phyloP scores from a whole-genome alignment of 2,329 filamentous ascomycete genomes.

The Botrytis cinerea region DNA sequence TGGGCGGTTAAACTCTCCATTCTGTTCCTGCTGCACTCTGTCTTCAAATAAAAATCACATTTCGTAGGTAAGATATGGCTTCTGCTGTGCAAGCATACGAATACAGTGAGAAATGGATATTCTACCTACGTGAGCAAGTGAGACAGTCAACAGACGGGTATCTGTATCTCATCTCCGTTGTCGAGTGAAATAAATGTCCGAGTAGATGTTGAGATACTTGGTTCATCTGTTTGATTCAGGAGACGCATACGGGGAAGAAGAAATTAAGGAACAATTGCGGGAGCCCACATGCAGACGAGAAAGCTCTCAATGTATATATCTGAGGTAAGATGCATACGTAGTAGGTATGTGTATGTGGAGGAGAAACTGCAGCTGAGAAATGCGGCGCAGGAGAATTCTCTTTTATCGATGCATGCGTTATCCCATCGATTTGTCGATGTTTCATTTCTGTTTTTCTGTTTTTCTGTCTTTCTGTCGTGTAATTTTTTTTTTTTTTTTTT shows the following conservation, averaged over 20 bases:
- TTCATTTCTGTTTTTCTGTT: background rate
- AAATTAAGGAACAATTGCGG: background rate
- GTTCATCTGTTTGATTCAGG: background rate
- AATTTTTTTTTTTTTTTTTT: too few species aligned
- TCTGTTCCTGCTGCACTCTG: background rate
- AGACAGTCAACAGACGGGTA: background rate
- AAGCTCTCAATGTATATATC: background rate
- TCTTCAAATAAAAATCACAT: background rate
- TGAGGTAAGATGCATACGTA: background rate
- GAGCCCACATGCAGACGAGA: too few species aligned
- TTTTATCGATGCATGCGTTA: background rate
- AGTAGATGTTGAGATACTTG: background rate
- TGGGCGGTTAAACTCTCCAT: background rate
- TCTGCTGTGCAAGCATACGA: background rate
- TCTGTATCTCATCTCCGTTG: background rate
- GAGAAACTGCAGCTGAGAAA: background rate
- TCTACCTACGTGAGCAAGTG: background rate
- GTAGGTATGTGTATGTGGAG: background rate
- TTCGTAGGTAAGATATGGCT: background rate
- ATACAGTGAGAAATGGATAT: background rate
- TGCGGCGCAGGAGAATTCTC: background rate
- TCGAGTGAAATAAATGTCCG: background rate
- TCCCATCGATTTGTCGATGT: background rate
- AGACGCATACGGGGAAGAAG: background rate
- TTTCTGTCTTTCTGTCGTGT: background rate